Base-by-base conservation (phyloP, 1,139 yeast genomes). In the Hyphopichia pseudoburtonii region DNA sequence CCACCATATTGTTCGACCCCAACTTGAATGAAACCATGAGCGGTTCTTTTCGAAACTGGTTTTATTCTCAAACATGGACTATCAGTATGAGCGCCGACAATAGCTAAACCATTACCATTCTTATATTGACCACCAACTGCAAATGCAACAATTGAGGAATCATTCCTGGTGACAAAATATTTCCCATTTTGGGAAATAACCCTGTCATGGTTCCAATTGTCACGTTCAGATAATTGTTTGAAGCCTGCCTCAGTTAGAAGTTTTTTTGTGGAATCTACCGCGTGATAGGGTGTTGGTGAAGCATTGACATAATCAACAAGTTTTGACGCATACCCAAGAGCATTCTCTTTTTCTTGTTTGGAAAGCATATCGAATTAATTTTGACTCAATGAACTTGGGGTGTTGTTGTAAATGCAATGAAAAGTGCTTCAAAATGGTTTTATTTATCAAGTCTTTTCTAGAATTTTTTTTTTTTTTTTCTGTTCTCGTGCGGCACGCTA, bases 1-100 rank as follows among this genome's bases (percentile, higher is more conserved):
- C 98, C 98, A 34, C 98, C 98, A 53, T 92, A 92, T 35, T 83
- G 80, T 60, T 92, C 98, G 5, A 92, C 95, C 28, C 96, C 97
- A 17, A 92, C 81, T 60, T 90, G 97, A 44, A 81, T 75, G 51
- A 82, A 92, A 1, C 95, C 96, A 50, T 86, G 90, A 11, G 74
- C 66, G 7, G 70, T 62, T 52, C 80, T 80, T 52, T 82, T 80
- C 21, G 96, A 86, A 31, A 85, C 71, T n/a, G 98, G 98, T 64
- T 92, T 92, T 50, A 92, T 80, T 52, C 95, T 73, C 47, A 90
- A 71, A 36, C 88, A 82, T n/a, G 98, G 98, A 8, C 96, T 86
- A 58, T 92, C 98, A 0, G 96, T 88, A 56, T 89, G 97, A 4
- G 96, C 95, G 21, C 97, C 98, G 30, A 89, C 82, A 41, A 92